Conservation (phyloP, 2,329 filamentous ascomycete genomes). For the Arthrobotrys conoides region DNA sequence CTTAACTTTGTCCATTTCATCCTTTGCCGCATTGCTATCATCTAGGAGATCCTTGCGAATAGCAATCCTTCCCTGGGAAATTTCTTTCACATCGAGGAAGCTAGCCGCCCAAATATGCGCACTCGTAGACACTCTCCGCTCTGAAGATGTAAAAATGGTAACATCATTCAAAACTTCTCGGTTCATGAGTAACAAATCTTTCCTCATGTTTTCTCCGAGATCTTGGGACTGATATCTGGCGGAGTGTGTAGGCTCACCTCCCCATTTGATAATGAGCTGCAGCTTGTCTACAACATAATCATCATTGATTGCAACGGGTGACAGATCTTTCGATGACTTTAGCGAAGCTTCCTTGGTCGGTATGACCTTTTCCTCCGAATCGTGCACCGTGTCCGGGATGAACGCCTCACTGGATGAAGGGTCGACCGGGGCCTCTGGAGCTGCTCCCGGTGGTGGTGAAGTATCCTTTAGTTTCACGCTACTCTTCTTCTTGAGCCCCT, state of each 20-base stretch:
- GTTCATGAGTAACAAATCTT: constrained; percentile 93
- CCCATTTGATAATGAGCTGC: constrained; percentile 99
- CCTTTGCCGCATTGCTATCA: constrained; percentile 97
- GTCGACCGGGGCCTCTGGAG: constrained; percentile 63
- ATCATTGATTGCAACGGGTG: constrained; percentile 84
- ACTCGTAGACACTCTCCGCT: constrained; percentile 92
- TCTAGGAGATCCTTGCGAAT: constrained; percentile 95
- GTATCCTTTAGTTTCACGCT: constrained; percentile 71
- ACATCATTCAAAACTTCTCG: constrained; percentile 92
- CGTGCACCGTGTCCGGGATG: constrained; percentile 56
- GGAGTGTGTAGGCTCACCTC: constrained; percentile 96
- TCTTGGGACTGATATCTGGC: constrained; percentile 96
- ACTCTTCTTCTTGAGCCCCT: constrained; percentile 90
- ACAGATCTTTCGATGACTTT: constrained; percentile 39
- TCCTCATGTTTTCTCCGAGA: constrained; percentile 93
- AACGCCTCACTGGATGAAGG: constrained; percentile 27
- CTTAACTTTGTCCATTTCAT: constrained; percentile 97
- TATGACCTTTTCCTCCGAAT: constrained; percentile 66
- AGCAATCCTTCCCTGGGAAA: constrained; percentile 86
- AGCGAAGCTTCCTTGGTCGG: constrained; percentile 72
- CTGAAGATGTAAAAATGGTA: constrained; percentile 94
- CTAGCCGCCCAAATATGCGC: constrained; percentile 93
- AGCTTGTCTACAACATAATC: constrained; percentile 94
- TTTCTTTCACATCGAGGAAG: constrained; percentile 88
- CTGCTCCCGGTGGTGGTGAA: constrained; percentile 62